These are phyloP conservation scores for Mycena rebaudengoi DNA, from an alignment of 768 basidiomycete species.

Conservation along the genomic window DNA sequence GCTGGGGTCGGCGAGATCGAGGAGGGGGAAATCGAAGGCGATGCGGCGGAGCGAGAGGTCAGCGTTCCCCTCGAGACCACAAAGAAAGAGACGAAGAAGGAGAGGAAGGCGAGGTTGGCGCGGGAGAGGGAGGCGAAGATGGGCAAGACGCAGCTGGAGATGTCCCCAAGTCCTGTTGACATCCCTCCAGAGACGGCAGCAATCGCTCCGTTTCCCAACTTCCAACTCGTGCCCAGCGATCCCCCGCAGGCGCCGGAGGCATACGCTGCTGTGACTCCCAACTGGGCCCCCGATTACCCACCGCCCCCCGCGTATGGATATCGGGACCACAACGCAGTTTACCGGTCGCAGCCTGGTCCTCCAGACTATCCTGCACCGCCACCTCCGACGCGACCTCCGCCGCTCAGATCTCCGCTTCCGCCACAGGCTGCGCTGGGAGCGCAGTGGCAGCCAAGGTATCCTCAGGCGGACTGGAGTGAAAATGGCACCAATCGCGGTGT, in stretches of 20 bases:
- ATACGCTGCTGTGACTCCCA: neutral
- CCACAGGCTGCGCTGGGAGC: neutral
- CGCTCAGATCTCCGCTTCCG: neutral
- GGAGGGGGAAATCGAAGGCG: conserved; percentile 59
- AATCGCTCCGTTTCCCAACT: no score
- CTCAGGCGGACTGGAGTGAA: neutral
- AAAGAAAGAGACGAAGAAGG: conserved; percentile 43
- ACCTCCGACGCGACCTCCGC: neutral
- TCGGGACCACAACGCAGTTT: neutral
- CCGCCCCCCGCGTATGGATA: neutral
- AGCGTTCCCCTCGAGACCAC: conserved; percentile 12
- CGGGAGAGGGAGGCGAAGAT: conserved; percentile 35
- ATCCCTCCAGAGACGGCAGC: no score
- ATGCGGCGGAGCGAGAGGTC: conserved; percentile 36
- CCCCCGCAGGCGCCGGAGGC: neutral
- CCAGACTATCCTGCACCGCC: neutral
- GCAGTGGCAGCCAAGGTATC: neutral
- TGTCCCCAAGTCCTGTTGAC: no score
- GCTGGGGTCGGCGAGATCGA: conserved; percentile 55
- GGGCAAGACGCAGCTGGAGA: neutral
- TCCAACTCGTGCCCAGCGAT: no score
- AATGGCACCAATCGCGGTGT: no score
- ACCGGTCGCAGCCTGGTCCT: neutral
- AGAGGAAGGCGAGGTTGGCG: conserved; percentile 39
- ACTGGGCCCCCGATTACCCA: no score